A percentile compares a stretch with the other conserved stretches of the same genome.
phyloP scores from a whole-genome alignment of 371 early-diverging fungal genomes.

The Nosema muscidifuracis region DNA sequence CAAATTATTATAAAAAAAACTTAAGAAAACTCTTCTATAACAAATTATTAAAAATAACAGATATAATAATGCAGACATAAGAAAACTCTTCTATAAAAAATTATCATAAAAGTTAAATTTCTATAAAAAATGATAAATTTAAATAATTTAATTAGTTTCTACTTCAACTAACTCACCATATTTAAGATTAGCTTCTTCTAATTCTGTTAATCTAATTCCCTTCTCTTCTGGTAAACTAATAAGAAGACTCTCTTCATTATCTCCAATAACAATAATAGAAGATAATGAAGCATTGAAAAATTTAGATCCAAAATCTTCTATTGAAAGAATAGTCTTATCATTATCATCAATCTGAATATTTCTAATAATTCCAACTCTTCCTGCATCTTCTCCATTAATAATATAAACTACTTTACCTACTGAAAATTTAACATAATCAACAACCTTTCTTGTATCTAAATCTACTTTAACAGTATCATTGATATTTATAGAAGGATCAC shows the following conservation, averaged over 20 bases:
- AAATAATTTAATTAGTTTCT: not conserved
- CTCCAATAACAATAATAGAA: constrained; percentile 85
- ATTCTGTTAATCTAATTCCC: constrained; percentile 56
- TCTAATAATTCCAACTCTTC: constrained; percentile 92
- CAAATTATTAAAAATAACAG: too few species aligned
- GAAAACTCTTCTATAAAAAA: too few species aligned
- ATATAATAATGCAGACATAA: too few species aligned
- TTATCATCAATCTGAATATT: constrained; percentile 92
- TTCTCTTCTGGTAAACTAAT: constrained; percentile 62
- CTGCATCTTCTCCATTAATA: constrained; percentile 96
- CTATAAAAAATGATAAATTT: not conserved
- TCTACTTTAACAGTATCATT: constrained; percentile 97
- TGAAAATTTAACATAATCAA: constrained; percentile 85
- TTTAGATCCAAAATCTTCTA: constrained; percentile 78
- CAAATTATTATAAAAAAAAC: not conserved
- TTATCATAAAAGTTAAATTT: too few species aligned
- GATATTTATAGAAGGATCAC: constrained; percentile 91
- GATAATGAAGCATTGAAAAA: constrained; percentile 77
- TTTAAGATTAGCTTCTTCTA: constrained; percentile 57
- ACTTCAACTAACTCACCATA: constrained; percentile 50
- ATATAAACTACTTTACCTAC: constrained; percentile 85
- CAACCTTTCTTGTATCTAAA: constrained; percentile 80
- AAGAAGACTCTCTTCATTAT: constrained; percentile 63
- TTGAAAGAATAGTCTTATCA: constrained; percentile 84
- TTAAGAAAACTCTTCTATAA: not conserved